A percentile compares a stretch with the other conserved stretches of the same genome.
Evolutionary conservation across 1,139 yeast species (phyloP).

Genomic region (Taphrina sp.): DNA sequence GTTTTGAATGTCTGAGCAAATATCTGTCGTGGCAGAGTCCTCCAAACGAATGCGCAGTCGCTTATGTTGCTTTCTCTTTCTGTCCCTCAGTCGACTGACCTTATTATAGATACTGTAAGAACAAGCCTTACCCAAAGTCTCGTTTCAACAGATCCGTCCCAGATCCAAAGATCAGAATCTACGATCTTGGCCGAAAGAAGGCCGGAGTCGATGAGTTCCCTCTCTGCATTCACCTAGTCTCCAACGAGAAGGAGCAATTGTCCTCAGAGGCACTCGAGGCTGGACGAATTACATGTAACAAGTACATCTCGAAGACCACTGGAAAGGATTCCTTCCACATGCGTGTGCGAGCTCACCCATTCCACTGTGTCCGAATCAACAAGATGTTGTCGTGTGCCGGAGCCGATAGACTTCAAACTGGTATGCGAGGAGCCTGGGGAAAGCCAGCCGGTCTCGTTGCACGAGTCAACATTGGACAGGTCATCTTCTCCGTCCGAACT

Average conservation of each 20-base stretch:
- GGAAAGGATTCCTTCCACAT: conserved; percentile 99
- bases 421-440: conserved; percentile 99
- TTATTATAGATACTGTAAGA: conserved; percentile 89
- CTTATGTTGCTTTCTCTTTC: too few species aligned
- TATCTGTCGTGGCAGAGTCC: too few species aligned
- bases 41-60: too few species aligned
- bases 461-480: conserved; percentile 98
- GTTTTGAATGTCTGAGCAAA: too few species aligned
- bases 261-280: conserved; percentile 99
- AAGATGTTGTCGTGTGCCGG: conserved; percentile 99
- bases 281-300: conserved; percentile 99
- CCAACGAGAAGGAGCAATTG: conserved; percentile 98
- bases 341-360: conserved; percentile 99
- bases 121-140: conserved; percentile 99
- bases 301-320: conserved; percentile 93
- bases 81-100: too few species aligned
- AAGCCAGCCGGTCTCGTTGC: conserved; percentile 99
- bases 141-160: conserved; percentile 99
- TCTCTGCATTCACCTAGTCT: conserved; percentile 97
- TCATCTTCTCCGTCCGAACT: conserved; percentile 97
- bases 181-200: conserved; percentile 99
- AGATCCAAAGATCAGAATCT: conserved; percentile 98
- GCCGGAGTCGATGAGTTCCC: conserved; percentile 99
- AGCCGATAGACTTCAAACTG: conserved; percentile 99
- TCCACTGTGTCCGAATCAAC: conserved; percentile 99